These are phyloP conservation scores for Neopestalotiopsis sp. DNA, from an alignment of 2,329 filamentous ascomycete genomes.

Conservation along the genomic window DNA sequence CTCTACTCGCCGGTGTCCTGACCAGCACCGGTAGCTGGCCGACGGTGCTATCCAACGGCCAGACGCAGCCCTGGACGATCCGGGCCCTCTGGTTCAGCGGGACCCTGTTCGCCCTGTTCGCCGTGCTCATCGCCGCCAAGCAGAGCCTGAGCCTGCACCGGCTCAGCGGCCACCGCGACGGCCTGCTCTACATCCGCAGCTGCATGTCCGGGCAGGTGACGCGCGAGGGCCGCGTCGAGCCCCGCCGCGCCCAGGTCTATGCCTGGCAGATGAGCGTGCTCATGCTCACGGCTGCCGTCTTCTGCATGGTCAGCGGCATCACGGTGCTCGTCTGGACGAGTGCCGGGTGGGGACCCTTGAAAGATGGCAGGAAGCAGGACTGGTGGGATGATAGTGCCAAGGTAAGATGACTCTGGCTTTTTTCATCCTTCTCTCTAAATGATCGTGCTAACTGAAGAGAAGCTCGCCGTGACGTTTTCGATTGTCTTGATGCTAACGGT, in stretches of 20 bases:
- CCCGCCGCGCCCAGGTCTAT: constrained; percentile 24
- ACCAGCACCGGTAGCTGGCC: constrained; percentile 50
- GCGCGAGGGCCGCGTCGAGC: constrained; percentile 17
- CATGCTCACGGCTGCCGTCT: constrained; percentile 25
- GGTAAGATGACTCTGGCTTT: constrained; percentile 1
- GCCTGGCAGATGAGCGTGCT: constrained; percentile 28
- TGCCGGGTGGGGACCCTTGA: constrained; percentile 25
- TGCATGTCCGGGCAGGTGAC: constrained; percentile 18
- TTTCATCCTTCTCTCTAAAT: background rate
- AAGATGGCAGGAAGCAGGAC: constrained; percentile 13
- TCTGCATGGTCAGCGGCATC: constrained; percentile 27
- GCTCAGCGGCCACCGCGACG: constrained; percentile 44
- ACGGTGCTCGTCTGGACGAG: constrained; percentile 27
- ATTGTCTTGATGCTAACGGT: constrained; percentile 5
- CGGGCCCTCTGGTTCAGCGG: constrained; percentile 47
- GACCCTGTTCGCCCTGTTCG: constrained; percentile 54
- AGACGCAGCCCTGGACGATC: constrained; percentile 44
- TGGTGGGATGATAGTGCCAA: constrained; percentile 27
- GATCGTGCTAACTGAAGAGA: background rate
- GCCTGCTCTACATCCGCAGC: constrained; percentile 37
- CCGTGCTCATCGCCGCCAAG: constrained; percentile 49
- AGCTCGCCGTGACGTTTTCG: constrained; percentile 16
- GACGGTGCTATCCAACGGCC: constrained; percentile 40
- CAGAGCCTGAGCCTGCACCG: constrained; percentile 48
- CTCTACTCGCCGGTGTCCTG: constrained; percentile 42